These are phyloP conservation scores for Zoysia pacifica DNA, from an alignment of 176 grass and related monocot genomes.

Conservation along the genomic window DNA sequence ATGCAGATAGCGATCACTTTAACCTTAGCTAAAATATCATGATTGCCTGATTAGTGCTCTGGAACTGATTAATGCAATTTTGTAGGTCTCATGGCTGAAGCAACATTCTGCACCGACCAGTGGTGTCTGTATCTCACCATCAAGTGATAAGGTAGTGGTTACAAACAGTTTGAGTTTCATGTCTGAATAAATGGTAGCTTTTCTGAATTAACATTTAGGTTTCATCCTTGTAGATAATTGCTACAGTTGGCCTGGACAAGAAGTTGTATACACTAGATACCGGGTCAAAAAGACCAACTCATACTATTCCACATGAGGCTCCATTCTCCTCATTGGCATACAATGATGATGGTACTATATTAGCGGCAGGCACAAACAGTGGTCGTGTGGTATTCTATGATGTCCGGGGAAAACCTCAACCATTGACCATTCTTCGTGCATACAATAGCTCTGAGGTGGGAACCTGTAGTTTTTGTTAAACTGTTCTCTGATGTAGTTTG, in stretches of 20 bases:
- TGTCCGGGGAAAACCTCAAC: conserved; percentile 88
- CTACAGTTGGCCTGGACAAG: conserved; percentile 91
- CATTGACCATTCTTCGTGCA: conserved; percentile 83
- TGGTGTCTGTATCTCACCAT: conserved; percentile 93
- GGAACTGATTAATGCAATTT: conserved; percentile 19
- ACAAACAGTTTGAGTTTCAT: conserved; percentile 33
- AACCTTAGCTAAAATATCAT: not conserved
- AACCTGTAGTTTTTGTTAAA: not conserved
- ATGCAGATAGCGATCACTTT: conserved; percentile 17
- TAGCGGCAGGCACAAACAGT: conserved; percentile 91
- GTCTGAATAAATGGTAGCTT: conserved; percentile 31
- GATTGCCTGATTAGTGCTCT: not conserved
- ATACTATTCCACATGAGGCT: conserved; percentile 79
- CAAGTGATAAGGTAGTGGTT: conserved; percentile 81
- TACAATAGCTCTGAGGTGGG: conserved; percentile 92
- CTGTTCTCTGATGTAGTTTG: conserved; percentile 8
- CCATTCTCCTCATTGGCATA: conserved; percentile 94
- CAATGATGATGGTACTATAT: conserved; percentile 85
- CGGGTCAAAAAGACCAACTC: conserved; percentile 69
- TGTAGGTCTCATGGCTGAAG: conserved; percentile 89
- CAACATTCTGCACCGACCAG: conserved; percentile 96
- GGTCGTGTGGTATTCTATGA: conserved; percentile 97
- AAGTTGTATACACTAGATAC: conserved; percentile 81
- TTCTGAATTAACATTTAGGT: conserved; percentile 22
- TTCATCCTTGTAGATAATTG: conserved; percentile 70